These are phyloP conservation scores for Penicillium sp. DNA, from an alignment of 2,329 filamentous ascomycete species.

Conservation along the genomic window DNA sequence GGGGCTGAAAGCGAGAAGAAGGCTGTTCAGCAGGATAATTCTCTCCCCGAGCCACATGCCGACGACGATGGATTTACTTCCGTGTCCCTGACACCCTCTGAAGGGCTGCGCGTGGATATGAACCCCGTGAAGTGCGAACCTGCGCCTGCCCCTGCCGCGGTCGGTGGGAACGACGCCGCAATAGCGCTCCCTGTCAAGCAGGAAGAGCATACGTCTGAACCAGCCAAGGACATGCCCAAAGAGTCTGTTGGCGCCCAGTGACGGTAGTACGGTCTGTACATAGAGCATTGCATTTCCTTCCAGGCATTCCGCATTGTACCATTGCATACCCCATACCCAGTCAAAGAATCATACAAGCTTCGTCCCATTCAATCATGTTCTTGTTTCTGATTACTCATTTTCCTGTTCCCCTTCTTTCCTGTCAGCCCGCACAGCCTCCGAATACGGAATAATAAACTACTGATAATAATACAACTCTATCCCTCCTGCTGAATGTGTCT, in stretches of 20 bases:
- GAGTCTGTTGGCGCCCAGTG: background rate
- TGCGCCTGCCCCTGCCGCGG: background rate
- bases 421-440: no score
- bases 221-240: slow-evolving; percentile 6
- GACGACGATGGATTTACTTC: slow-evolving; percentile 23
- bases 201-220: background rate
- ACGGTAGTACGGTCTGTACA: background rate
- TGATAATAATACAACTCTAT: background rate
- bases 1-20: slow-evolving; percentile 12
- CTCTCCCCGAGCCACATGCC: background rate
- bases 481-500: no score
- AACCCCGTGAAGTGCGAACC: slow-evolving; percentile 1
- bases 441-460: background rate
- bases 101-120: slow-evolving; percentile 17
- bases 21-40: slow-evolving; percentile 1
- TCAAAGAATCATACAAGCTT: background rate
- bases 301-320: slow-evolving; percentile 9
- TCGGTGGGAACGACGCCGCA: background rate
- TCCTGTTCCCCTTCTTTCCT: background rate
- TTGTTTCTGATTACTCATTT: slow-evolving; percentile 4
- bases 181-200: slow-evolving; percentile 9
- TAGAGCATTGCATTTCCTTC: background rate
- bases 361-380: background rate
- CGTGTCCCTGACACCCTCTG: slow-evolving; percentile 18
- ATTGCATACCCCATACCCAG: slow-evolving; percentile 10